Conservation (phyloP, 2,329 filamentous ascomycete species). For the Exophiala mesophila region DNA sequence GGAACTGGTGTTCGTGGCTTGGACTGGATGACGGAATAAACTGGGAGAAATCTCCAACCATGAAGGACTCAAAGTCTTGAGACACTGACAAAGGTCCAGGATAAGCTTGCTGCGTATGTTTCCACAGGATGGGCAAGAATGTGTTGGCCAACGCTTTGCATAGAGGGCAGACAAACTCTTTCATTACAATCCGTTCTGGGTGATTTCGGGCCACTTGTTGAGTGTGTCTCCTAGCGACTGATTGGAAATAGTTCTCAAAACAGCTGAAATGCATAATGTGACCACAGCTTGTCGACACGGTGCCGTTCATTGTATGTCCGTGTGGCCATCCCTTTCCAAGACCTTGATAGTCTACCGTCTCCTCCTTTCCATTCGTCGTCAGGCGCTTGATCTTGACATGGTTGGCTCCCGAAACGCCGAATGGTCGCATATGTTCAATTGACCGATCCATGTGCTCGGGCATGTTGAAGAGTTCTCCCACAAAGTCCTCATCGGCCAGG, state of each 20-base stretch:
- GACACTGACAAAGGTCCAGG: constrained; percentile 63
- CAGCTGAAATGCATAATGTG: constrained; percentile 98
- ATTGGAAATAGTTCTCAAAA: constrained; percentile 85
- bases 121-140: constrained; percentile 94
- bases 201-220: constrained; percentile 94
- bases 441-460: constrained; percentile 80
- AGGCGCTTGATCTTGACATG: constrained; percentile 70
- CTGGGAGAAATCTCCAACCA: constrained; percentile 54
- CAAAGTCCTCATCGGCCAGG: constrained; percentile 72
- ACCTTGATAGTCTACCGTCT: constrained; percentile 70
- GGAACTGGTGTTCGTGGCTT: constrained; percentile 17
- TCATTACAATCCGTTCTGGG: constrained; percentile 69
- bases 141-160: constrained; percentile 96
- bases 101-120: constrained; percentile 79
- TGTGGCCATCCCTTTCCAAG: constrained; percentile 85
- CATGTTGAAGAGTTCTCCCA: constrained; percentile 74
- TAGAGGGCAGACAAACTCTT: constrained; percentile 93
- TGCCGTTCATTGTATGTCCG: constrained; percentile 61
- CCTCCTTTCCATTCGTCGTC: constrained; percentile 64
- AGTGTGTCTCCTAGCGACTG: constrained; percentile 75
- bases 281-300: constrained; percentile 85
- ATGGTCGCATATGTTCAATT: constrained; percentile 76
- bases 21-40: constrained; percentile 29
- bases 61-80: constrained; percentile 62
- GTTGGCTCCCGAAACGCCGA: constrained; percentile 87